Evolutionary conservation across 176 grass and related monocot species (phyloP).

Genomic region (Phoenix roebelenii): DNA sequence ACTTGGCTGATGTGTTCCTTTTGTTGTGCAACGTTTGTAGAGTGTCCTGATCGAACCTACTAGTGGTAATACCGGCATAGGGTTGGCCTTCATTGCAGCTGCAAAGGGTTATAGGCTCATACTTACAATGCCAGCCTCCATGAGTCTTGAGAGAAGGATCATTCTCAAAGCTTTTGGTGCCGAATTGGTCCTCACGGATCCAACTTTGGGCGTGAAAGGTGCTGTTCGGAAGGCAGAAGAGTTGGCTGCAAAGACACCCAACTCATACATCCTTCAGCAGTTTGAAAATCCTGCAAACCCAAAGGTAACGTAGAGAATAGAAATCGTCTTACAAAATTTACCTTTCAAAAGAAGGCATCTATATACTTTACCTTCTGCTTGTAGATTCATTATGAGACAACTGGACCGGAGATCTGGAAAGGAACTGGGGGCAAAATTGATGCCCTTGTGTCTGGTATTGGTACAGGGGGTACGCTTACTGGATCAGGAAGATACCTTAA

Average conservation of each 20-base stretch:
- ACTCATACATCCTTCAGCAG: slow-evolving; percentile 8
- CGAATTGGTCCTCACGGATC: slow-evolving; percentile 5
- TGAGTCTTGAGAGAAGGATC: slow-evolving; percentile 8
- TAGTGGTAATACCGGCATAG: slow-evolving; percentile 9
- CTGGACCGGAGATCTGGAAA: slow-evolving; percentile 8
- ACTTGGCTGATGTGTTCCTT: slow-evolving; percentile 2
- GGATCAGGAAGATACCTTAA: slow-evolving; percentile 4
- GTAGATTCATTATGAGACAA: slow-evolving; percentile 10
- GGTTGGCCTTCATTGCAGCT: slow-evolving; percentile 4
- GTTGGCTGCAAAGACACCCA: slow-evolving; percentile 1
- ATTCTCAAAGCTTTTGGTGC: slow-evolving; percentile 9
- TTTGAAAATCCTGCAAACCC: slow-evolving; percentile 11
- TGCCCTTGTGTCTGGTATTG: slow-evolving; percentile 4
- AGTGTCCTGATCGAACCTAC: slow-evolving; percentile 11
- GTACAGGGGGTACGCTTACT: slow-evolving; percentile 9
- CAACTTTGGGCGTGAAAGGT: slow-evolving; percentile 2
- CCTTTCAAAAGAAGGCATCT: too few species aligned
- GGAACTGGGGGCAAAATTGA: slow-evolving; percentile 8
- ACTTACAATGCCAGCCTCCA: slow-evolving; percentile 5
- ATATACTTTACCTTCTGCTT: not conserved
- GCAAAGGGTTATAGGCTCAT: slow-evolving; percentile 9
- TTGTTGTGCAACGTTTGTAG: not conserved
- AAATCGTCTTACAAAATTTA: too few species aligned
- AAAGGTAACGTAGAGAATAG: not conserved
- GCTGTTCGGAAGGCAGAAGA: slow-evolving; percentile 10